A percentile compares a stretch with the other conserved stretches of the same genome.
These are phyloP conservation scores for Aurantiochytrium sp. DNA, from an alignment of 108 stramenopile species.

Conservation along the genomic window DNA sequence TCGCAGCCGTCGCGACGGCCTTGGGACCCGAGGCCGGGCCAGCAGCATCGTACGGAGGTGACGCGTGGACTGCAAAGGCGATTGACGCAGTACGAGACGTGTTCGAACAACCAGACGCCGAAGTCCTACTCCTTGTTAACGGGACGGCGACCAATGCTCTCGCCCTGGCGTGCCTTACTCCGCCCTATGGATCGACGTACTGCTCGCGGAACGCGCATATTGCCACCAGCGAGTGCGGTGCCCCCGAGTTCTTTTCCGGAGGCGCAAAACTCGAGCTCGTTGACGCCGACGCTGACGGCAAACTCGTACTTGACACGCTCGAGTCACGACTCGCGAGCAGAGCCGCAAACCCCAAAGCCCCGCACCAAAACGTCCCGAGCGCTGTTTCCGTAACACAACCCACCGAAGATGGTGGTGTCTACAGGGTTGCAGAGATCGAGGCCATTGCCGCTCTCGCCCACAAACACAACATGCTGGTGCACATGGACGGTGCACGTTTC, in stretches of 20 bases:
- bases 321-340: not conserved
- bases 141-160: not conserved
- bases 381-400: not conserved
- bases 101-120: not conserved
- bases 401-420: not conserved
- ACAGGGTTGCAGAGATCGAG: not conserved
- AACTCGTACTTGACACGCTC: not conserved
- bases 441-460: not conserved
- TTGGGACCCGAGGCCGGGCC: not conserved
- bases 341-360: not conserved
- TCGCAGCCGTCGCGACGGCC: not conserved
- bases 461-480: not conserved
- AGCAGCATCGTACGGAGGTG: not conserved
- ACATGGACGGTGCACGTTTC: constrained; percentile 13
- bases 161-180: not conserved
- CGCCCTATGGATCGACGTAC: not conserved
- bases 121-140: not conserved
- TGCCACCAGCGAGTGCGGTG: not conserved
- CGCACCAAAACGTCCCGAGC: not conserved
- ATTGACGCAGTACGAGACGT: not conserved
- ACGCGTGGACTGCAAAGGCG: not conserved
- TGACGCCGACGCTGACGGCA: not conserved
- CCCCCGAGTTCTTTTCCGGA: not conserved
- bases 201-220: not conserved
- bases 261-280: not conserved